A percentile compares a stretch with the other conserved stretches of the same genome.
Evolutionary conservation across 108 stramenopile genomes (phyloP).

Genomic region (Mediolabrus comicus): DNA sequence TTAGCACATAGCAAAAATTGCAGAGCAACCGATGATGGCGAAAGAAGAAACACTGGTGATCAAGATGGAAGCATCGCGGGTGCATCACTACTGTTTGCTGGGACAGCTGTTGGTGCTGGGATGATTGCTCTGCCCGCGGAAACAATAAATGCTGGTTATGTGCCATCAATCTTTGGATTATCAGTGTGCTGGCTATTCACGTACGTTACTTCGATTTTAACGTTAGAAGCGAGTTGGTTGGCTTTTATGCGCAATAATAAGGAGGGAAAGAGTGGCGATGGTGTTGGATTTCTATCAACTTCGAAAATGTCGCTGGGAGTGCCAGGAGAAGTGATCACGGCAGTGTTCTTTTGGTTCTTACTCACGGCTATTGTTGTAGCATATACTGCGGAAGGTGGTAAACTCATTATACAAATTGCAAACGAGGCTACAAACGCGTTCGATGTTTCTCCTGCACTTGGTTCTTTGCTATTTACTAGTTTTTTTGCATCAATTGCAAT

Average conservation of each 20-base stretch:
- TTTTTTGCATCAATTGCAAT: conserved; percentile 31
- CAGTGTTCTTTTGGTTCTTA: conserved; percentile 50
- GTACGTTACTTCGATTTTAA: conserved; percentile 39
- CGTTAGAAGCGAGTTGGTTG: conserved; percentile 47
- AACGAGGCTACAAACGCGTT: conserved; percentile 18
- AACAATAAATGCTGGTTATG: conserved; percentile 34
- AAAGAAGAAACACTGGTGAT: not conserved
- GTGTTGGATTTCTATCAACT: conserved; percentile 36
- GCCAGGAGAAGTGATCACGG: conserved; percentile 38
- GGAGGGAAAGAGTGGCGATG: not conserved
- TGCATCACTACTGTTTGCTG: conserved; percentile 46
- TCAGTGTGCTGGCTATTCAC: conserved; percentile 43
- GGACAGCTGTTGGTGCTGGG: conserved; percentile 45
- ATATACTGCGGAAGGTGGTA: conserved; percentile 42
- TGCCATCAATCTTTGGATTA: conserved; percentile 31
- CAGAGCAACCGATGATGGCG: too few relatives aligned
- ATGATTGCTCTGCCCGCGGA: conserved; percentile 43
- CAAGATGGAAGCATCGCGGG: conserved; percentile 34
- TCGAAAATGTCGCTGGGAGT: conserved; percentile 32
- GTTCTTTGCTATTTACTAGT: conserved; percentile 29
- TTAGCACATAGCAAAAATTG: too few relatives aligned
- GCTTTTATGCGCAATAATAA: not conserved
- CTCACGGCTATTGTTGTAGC: conserved; percentile 44
- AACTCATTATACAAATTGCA: conserved; percentile 20
- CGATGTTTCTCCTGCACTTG: conserved; percentile 15